phyloP scores from a whole-genome alignment of 345 rosid genomes.

The Clarkia xantiana region DNA sequence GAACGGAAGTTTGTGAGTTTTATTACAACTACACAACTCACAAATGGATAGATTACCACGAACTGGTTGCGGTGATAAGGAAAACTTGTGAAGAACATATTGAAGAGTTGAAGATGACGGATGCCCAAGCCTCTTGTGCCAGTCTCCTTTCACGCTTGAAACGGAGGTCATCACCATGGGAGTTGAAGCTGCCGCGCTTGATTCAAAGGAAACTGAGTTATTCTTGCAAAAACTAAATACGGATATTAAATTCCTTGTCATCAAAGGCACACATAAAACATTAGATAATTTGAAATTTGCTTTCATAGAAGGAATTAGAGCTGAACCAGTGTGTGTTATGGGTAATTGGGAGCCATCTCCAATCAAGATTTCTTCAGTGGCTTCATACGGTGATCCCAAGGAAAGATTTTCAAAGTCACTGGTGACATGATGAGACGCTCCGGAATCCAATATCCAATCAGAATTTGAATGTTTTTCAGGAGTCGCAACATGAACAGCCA shows the following conservation, averaged over 20 bases:
- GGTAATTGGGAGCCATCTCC: slow-evolving; percentile 2
- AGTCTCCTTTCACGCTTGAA: background rate
- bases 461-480: too few species aligned
- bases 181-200: background rate
- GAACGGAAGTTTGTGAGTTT: slow-evolving; percentile 3
- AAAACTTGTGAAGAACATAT: background rate
- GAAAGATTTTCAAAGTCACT: background rate
- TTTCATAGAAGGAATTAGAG: background rate
- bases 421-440: slow-evolving; percentile 6
- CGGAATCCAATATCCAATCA: background rate
- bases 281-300: background rate
- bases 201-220: background rate
- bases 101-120: too few species aligned
- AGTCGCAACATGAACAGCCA: too few species aligned
- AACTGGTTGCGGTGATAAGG: background rate
- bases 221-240: background rate
- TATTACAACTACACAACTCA: slow-evolving; percentile 2
- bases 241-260: slow-evolving; percentile 1
- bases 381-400: background rate
- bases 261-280: background rate
- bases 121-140: slow-evolving; percentile 6
- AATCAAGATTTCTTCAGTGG: slow-evolving; percentile 2
- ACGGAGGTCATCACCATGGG: background rate
- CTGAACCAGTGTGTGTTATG: slow-evolving; percentile 8
- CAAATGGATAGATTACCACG: background rate